Conservation (phyloP, 768 basidiomycete species). For the Russula ochroleuca region DNA sequence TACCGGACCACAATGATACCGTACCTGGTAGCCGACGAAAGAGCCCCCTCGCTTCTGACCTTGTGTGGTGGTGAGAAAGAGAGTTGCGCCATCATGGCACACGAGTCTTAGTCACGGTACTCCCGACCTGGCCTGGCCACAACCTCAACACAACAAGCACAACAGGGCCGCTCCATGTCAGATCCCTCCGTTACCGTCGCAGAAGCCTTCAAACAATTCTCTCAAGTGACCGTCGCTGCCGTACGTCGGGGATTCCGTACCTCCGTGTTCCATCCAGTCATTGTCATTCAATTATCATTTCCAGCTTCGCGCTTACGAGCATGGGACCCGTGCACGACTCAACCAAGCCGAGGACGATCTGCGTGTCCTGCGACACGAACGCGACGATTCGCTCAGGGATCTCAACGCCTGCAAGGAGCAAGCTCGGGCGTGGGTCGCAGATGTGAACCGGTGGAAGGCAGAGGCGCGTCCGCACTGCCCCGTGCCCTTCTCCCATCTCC, state of each 20-base stretch:
- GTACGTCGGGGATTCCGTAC: constrained; percentile 36
- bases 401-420: constrained; percentile 18
- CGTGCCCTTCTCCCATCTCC: too few relatives aligned
- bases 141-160: background rate
- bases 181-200: constrained; percentile 38
- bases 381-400: constrained; percentile 24
- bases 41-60: too few relatives aligned
- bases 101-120: background rate
- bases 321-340: constrained; percentile 21
- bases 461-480: constrained; percentile 16
- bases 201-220: constrained; percentile 42
- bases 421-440: constrained; percentile 12
- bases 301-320: constrained; percentile 25
- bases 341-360: constrained; percentile 23
- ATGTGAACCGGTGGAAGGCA: constrained; percentile 26
- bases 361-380: constrained; percentile 20
- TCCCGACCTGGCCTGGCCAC: background rate
- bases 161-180: constrained; percentile 2
- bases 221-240: constrained; percentile 40
- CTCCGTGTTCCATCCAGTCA: background rate
- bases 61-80: too few relatives aligned
- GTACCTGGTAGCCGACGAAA: too few relatives aligned
- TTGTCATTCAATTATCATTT: background rate
- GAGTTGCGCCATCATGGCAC: too few relatives aligned
- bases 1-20: too few relatives aligned